phyloP scores from a whole-genome alignment of 225 moss, liverwort and hornwort species.

The Marchantia polymorpha region DNA sequence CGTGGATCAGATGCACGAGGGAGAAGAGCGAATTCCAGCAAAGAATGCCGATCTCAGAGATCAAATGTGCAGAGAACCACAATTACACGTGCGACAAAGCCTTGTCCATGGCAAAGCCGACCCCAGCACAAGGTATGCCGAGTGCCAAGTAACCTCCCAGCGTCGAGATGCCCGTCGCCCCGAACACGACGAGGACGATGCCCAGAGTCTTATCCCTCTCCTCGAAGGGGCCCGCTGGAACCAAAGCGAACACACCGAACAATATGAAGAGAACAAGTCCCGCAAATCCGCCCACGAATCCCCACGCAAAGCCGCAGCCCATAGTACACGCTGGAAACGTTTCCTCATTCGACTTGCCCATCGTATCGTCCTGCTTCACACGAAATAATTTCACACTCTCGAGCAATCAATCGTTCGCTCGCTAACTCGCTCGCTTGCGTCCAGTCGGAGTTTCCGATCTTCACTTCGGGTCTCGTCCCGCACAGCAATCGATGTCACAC shows the following conservation, averaged over 20 bases:
- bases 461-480: too few species aligned
- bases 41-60: neutral
- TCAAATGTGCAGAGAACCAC: neutral
- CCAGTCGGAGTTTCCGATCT: too few species aligned
- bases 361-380: too few species aligned
- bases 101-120: conserved; percentile 32
- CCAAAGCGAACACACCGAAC: conserved; percentile 41
- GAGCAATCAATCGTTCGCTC: too few species aligned
- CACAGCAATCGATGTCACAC: too few species aligned
- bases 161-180: conserved; percentile 37
- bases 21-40: neutral
- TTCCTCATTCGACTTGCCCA: neutral
- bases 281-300: conserved; percentile 24
- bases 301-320: conserved; percentile 34
- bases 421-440: too few species aligned
- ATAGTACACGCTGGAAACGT: conserved; percentile 24
- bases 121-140: conserved; percentile 31
- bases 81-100: neutral
- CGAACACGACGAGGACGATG: conserved; percentile 38
- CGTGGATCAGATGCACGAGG: neutral
- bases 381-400: too few species aligned
- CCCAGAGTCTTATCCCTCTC: conserved; percentile 32
- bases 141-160: conserved; percentile 30
- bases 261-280: conserved; percentile 37
- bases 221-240: conserved; percentile 36